Percentiles rank a stretch among this genome's conserved stretches.
These are phyloP conservation scores for Exophiala mesophila DNA, from an alignment of 2,329 filamentous ascomycete species.

Conservation along the genomic window DNA sequence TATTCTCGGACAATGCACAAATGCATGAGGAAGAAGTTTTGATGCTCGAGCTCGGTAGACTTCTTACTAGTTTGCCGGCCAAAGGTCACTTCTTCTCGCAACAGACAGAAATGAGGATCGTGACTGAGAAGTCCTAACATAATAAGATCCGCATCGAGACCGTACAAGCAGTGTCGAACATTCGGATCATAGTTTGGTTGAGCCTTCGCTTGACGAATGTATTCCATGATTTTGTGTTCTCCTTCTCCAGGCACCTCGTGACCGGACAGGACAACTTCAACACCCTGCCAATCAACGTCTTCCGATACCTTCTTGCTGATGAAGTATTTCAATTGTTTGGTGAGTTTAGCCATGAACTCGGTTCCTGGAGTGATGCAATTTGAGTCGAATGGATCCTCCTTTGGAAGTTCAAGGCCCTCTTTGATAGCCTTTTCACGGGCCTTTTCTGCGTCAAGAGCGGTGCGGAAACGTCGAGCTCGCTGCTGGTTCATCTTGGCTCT, in stretches of 20 bases:
- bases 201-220: slow-evolving; percentile 94
- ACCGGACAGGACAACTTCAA: slow-evolving; percentile 91
- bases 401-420: slow-evolving; percentile 87
- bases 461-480: slow-evolving; percentile 88
- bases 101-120: slow-evolving; percentile 94
- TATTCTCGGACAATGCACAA: slow-evolving; percentile 97
- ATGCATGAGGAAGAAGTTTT: slow-evolving; percentile 97
- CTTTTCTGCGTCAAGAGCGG: slow-evolving; percentile 82
- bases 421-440: slow-evolving; percentile 87
- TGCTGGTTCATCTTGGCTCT: slow-evolving; percentile 99
- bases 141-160: slow-evolving; percentile 93
- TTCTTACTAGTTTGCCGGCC: slow-evolving; percentile 81
- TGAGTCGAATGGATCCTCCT: slow-evolving; percentile 94
- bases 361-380: slow-evolving; percentile 98
- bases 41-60: slow-evolving; percentile 93
- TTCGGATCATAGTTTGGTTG: slow-evolving; percentile 91
- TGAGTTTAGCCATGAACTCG: slow-evolving; percentile 95
- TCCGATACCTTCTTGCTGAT: slow-evolving; percentile 98
- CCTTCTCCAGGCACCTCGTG: slow-evolving; percentile 98
- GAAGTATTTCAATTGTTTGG: slow-evolving; percentile 92
- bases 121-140: slow-evolving; percentile 97
- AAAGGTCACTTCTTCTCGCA: slow-evolving; percentile 97
- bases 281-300: slow-evolving; percentile 94
- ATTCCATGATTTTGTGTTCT: slow-evolving; percentile 99
- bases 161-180: slow-evolving; percentile 93